These are phyloP conservation scores for Colletotrichum chrysophilum DNA, from an alignment of 2,329 filamentous ascomycete genomes.

Conservation along the genomic window DNA sequence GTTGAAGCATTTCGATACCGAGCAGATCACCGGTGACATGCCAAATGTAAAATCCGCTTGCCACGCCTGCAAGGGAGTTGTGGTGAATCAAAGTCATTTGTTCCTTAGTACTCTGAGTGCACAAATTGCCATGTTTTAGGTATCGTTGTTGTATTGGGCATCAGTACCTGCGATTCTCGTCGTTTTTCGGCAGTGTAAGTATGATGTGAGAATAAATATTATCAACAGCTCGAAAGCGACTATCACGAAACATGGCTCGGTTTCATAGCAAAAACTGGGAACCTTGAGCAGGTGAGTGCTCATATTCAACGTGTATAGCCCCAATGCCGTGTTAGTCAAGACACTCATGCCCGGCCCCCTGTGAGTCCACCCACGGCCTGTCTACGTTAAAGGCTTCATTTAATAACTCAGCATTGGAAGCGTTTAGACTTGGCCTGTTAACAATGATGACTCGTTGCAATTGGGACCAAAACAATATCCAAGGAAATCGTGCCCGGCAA, in stretches of 20 bases:
- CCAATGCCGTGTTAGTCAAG: not conserved
- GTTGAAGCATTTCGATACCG: not conserved
- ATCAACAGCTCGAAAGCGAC: not conserved
- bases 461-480: too few species aligned
- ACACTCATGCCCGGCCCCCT: not conserved
- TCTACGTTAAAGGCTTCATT: not conserved
- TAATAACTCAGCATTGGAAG: too few species aligned
- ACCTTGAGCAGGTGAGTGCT: not conserved
- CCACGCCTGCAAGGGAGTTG: not conserved
- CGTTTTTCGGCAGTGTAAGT: not conserved
- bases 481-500: too few species aligned
- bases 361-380: not conserved
- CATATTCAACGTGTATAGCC: not conserved
- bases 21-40: not conserved
- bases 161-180: not conserved
- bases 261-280: not conserved
- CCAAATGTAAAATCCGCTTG: not conserved
- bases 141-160: not conserved
- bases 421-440: too few species aligned
- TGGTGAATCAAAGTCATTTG: not conserved
- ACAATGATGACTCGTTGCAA: too few species aligned
- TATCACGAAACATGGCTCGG: not conserved
- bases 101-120: not conserved
- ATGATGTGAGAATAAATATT: not conserved
- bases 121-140: not conserved